A percentile compares a stretch with the other conserved stretches of the same genome.
These are phyloP conservation scores for Blumeriella jaapii DNA, from an alignment of 2,329 filamentous ascomycete genomes.

Conservation along the genomic window DNA sequence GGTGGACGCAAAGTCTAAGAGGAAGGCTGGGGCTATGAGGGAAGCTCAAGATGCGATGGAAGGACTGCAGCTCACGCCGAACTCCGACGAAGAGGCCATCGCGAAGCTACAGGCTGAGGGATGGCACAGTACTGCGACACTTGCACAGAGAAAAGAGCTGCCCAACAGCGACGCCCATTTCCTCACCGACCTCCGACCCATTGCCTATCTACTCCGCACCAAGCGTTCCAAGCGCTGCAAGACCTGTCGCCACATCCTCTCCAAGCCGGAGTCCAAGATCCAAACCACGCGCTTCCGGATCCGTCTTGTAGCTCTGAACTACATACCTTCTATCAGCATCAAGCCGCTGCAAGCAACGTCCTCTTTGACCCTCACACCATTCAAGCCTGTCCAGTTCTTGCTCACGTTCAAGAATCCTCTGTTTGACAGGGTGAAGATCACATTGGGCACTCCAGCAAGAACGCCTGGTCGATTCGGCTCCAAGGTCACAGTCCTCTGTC, in stretches of 20 bases:
- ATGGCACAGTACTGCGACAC: conserved; percentile 51
- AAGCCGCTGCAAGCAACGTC: conserved; percentile 41
- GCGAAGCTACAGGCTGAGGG: conserved; percentile 45
- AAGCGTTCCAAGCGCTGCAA: conserved; percentile 92
- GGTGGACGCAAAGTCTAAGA: conserved; percentile 52
- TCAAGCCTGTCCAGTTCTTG: conserved; percentile 62
- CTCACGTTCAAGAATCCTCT: conserved; percentile 89
- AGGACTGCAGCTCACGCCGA: conserved; percentile 47
- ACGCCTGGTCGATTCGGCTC: conserved; percentile 68
- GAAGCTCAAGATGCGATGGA: conserved; percentile 63
- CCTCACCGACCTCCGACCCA: conserved; percentile 63
- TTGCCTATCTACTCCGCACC: conserved; percentile 73
- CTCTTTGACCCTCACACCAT: conserved; percentile 20
- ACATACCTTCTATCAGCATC: conserved; percentile 74
- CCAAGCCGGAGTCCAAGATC: conserved; percentile 86
- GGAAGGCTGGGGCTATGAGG: conserved; percentile 63
- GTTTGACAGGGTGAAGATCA: conserved; percentile 82
- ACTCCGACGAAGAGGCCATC: conserved; percentile 45
- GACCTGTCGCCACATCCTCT: conserved; percentile 85
- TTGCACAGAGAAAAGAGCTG: conserved; percentile 42
- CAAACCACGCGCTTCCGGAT: conserved; percentile 86
- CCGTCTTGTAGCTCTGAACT: conserved; percentile 74
- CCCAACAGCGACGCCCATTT: conserved; percentile 41
- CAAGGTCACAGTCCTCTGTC: conserved; percentile 84
- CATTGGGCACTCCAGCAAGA: conserved; percentile 68